phyloP scores from a whole-genome alignment of 176 grass and related monocot genomes.

The Musa troglodytarum region DNA sequence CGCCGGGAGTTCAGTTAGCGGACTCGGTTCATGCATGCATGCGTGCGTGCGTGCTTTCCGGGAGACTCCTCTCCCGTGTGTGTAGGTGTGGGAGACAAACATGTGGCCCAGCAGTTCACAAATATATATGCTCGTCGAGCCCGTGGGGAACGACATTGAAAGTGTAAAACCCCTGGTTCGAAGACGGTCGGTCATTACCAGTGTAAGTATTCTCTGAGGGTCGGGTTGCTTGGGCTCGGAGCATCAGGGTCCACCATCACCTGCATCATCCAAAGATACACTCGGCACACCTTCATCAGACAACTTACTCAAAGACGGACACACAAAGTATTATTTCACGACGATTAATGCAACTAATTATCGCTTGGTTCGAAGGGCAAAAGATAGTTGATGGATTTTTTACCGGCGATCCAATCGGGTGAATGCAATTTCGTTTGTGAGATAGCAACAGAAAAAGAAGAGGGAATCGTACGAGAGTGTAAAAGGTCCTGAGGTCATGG shows the following conservation, averaged over 20 bases:
- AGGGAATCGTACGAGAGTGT: slow-evolving; percentile 38
- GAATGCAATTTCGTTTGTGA: neutral
- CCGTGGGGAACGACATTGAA: no score
- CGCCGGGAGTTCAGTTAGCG: neutral
- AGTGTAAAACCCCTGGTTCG: no score
- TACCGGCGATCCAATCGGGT: no score
- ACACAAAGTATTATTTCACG: neutral
- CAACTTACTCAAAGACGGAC: slow-evolving; percentile 3
- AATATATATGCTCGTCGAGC: no score
- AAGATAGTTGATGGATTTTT: no score
- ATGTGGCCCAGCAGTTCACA: no score
- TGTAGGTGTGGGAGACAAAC: no score
- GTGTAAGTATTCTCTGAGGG: slow-evolving; percentile 71
- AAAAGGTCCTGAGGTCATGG: slow-evolving; percentile 46
- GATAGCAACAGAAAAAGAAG: neutral
- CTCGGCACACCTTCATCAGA: neutral
- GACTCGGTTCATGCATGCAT: neutral
- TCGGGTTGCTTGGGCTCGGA: slow-evolving; percentile 59
- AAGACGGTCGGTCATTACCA: slow-evolving; percentile 31
- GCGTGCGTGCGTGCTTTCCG: neutral
- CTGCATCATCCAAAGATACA: slow-evolving; percentile 26
- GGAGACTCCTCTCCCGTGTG: no score
- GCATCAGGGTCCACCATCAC: slow-evolving; percentile 74
- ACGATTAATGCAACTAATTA: neutral
- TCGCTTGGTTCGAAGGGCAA: neutral